A percentile compares a stretch with the other conserved stretches of the same genome.
Evolutionary conservation across 2,329 filamentous ascomycete genomes (phyloP).

Genomic region (Hymenoscyphus linearis): DNA sequence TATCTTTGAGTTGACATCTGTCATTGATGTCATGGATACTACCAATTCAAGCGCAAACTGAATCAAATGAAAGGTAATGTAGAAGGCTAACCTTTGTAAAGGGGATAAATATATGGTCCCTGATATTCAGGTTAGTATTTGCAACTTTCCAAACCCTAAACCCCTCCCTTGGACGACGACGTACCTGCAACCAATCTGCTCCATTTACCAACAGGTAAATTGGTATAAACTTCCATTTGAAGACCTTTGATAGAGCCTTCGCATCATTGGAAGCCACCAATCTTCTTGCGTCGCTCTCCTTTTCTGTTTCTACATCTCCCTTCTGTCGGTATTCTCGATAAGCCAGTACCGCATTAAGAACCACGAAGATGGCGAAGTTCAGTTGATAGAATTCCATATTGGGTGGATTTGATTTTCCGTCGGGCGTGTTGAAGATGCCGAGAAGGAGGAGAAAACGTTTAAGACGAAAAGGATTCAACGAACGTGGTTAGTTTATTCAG

Average conservation of each 20-base stretch:
- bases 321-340: slow-evolving; percentile 9
- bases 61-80: background rate
- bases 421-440: slow-evolving; percentile 1
- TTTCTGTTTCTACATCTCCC: background rate
- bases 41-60: background rate
- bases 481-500: background rate
- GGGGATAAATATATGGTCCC: slow-evolving; percentile 28
- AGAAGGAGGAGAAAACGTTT: background rate
- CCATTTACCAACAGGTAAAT: slow-evolving; percentile 45
- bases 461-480: background rate
- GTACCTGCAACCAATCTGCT: slow-evolving; percentile 46
- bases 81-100: slow-evolving; percentile 23
- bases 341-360: slow-evolving; percentile 12
- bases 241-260: slow-evolving; percentile 11
- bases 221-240: slow-evolving; percentile 32
- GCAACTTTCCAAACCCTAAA: background rate
- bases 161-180: background rate
- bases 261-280: slow-evolving; percentile 5
- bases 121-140: background rate
- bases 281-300: slow-evolving; percentile 1
- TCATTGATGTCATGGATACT: background rate
- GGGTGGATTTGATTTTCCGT: background rate
- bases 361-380: slow-evolving; percentile 18
- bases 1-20: background rate
- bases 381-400: slow-evolving; percentile 20